phyloP scores from a whole-genome alignment of 495 filamentous ascomycete species.

The Neurospora terricola region DNA sequence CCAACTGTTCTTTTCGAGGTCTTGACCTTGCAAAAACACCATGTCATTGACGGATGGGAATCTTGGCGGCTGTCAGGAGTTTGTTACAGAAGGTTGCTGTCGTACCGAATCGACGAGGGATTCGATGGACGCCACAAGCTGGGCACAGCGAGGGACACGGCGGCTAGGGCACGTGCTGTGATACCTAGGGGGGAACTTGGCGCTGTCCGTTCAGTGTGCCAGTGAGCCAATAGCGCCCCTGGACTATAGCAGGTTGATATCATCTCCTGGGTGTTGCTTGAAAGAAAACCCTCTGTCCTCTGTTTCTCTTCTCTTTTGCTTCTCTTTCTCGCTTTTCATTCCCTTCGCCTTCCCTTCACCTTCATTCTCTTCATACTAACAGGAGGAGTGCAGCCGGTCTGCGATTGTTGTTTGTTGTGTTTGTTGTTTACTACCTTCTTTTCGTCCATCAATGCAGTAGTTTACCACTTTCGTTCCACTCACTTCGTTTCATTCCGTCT shows the following conservation, averaged over 20 bases:
- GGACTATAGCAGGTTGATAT: not conserved
- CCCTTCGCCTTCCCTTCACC: not conserved
- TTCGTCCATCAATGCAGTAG: not conserved
- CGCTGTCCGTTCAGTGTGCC: not conserved
- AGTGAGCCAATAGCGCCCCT: not conserved
- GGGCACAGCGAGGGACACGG: not conserved
- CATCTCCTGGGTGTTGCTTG: not conserved
- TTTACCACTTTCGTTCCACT: not conserved
- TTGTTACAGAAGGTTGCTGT: not conserved
- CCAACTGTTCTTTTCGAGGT: not conserved
- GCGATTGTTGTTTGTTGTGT: constrained; percentile 3
- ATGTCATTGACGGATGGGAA: not conserved
- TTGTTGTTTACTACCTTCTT: not conserved
- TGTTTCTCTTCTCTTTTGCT: not conserved
- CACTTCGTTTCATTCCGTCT: not conserved
- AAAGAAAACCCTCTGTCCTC: not conserved
- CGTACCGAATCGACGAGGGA: not conserved
- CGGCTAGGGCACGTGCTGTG: not conserved
- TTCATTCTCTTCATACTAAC: not conserved
- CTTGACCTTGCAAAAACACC: not conserved
- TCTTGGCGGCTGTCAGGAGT: not conserved
- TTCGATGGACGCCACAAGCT: not conserved
- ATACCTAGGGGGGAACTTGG: not conserved
- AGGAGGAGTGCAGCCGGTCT: constrained; percentile 11
- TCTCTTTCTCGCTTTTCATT: not conserved